Conservation (phyloP, 176 grass and related monocot genomes). For the Paspalum vaginatum region DNA sequence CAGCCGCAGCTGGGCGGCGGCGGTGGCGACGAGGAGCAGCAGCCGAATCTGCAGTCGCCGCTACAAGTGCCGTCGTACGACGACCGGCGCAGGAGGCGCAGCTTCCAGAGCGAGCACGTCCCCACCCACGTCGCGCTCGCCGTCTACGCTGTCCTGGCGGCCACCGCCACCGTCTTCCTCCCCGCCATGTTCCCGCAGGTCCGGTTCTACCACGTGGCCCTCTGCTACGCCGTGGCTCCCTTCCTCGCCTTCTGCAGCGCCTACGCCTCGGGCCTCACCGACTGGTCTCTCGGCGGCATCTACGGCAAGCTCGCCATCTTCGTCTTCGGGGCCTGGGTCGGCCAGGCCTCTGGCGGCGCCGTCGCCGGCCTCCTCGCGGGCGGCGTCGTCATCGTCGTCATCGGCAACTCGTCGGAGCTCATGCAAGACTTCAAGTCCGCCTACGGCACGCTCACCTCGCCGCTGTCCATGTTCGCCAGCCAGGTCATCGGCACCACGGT, state of each 20-base stretch:
- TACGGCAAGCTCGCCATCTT: slow-evolving; percentile 54
- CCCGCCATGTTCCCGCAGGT: slow-evolving; percentile 52
- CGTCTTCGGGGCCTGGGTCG: slow-evolving; percentile 25
- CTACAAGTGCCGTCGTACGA: slow-evolving; percentile 36
- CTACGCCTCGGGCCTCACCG: slow-evolving; percentile 38
- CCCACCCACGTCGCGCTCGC: neutral
- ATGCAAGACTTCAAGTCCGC: slow-evolving; percentile 61
- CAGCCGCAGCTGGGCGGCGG: no score
- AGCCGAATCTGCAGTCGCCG: no score
- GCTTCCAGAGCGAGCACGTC: slow-evolving; percentile 19
- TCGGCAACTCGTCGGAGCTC: slow-evolving; percentile 49
- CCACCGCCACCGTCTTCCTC: slow-evolving; percentile 17
- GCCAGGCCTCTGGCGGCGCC: slow-evolving; percentile 36
- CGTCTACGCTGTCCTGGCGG: slow-evolving; percentile 17
- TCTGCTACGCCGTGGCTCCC: slow-evolving; percentile 31
- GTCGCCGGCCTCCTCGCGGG: slow-evolving; percentile 44
- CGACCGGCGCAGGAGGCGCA: slow-evolving; percentile 27
- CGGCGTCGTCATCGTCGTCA: slow-evolving; percentile 35
- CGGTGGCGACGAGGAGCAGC: neutral
- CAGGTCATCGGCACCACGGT: slow-evolving; percentile 47
- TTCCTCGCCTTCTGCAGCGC: slow-evolving; percentile 52
- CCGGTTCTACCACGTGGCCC: slow-evolving; percentile 42
- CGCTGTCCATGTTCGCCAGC: slow-evolving; percentile 46
- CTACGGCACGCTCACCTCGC: slow-evolving; percentile 52
- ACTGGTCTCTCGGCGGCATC: slow-evolving; percentile 51